phyloP scores from a whole-genome alignment of 2,329 filamentous ascomycete species.

The Fusarium virguliforme region DNA sequence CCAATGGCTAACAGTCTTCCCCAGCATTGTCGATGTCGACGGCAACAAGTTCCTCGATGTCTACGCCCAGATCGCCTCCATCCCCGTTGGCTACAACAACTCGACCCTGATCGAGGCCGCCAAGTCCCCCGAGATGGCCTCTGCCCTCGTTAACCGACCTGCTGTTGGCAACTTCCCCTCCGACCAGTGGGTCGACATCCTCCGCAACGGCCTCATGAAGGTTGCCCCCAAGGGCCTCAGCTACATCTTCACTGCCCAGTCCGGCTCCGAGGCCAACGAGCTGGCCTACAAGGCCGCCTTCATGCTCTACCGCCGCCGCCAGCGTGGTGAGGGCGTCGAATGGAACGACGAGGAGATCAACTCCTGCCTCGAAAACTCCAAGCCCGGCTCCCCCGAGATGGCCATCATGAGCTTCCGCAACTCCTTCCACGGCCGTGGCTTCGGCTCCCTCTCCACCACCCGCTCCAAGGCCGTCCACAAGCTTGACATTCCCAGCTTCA shows the following conservation, averaged over 20 bases:
- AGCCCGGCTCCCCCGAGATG: conserved; percentile 80
- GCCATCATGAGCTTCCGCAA: conserved; percentile 85
- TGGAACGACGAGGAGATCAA: conserved; percentile 80
- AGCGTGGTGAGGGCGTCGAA: conserved; percentile 79
- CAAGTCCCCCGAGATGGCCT: conserved; percentile 79
- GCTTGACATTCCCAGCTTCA: conserved; percentile 88
- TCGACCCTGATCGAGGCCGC: conserved; percentile 76
- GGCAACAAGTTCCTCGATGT: conserved; percentile 67
- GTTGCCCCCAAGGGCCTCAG: conserved; percentile 82
- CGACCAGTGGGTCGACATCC: conserved; percentile 80
- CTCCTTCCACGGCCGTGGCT: conserved; percentile 86
- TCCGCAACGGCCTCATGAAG: conserved; percentile 79
- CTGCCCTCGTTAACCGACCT: conserved; percentile 82
- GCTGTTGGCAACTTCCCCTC: conserved; percentile 87
- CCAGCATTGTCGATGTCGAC: conserved; percentile 64
- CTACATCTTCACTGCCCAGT: conserved; percentile 86
- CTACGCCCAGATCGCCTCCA: conserved; percentile 87
- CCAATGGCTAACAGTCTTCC: conserved; percentile 18
- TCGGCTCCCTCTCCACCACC: conserved; percentile 84
- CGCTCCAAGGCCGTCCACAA: conserved; percentile 89
- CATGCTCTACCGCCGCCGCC: conserved; percentile 82
- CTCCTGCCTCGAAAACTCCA: conserved; percentile 79
- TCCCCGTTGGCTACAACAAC: conserved; percentile 89
- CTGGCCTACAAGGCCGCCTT: conserved; percentile 90
- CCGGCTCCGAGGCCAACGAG: conserved; percentile 88